phyloP scores from a whole-genome alignment of 1,284 basidiomycete species.

The Ceratobasidium sp. region DNA sequence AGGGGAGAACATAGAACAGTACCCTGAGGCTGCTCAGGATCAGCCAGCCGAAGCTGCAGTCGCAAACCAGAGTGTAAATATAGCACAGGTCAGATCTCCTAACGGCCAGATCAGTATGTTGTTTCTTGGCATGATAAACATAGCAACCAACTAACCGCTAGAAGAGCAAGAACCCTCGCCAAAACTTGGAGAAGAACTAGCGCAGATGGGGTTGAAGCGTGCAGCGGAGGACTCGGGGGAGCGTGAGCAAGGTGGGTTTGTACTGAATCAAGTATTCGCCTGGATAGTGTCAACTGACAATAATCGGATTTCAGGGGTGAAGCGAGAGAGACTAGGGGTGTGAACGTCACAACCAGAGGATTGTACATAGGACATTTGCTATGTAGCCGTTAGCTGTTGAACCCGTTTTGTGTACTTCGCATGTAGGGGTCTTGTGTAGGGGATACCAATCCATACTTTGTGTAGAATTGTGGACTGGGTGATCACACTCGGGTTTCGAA shows the following conservation, averaged over 20 bases:
- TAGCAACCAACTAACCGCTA: not conserved
- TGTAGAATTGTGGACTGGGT: no score
- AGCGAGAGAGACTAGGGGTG: not conserved
- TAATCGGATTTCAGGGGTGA: not conserved
- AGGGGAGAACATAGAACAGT: no score
- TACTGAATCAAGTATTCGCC: not conserved
- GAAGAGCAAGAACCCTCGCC: not conserved
- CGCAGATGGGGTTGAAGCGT: not conserved
- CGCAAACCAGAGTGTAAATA: no score
- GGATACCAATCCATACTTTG: no score
- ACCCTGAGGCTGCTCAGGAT: no score
- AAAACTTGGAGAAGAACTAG: not conserved
- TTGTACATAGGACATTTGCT: no score
- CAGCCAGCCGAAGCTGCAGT: no score
- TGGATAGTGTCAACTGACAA: not conserved
- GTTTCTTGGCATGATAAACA: no score
- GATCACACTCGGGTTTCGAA: no score
- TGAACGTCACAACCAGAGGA: not conserved
- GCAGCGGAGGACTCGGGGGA: not conserved
- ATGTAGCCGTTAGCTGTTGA: not conserved
- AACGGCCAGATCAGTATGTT: no score
- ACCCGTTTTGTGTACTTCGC: not conserved
- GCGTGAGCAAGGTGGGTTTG: not conserved
- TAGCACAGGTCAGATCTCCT: no score
- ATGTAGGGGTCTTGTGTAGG: no score